phyloP scores from a whole-genome alignment of 257 asterid species.

The Striga asiatica region DNA sequence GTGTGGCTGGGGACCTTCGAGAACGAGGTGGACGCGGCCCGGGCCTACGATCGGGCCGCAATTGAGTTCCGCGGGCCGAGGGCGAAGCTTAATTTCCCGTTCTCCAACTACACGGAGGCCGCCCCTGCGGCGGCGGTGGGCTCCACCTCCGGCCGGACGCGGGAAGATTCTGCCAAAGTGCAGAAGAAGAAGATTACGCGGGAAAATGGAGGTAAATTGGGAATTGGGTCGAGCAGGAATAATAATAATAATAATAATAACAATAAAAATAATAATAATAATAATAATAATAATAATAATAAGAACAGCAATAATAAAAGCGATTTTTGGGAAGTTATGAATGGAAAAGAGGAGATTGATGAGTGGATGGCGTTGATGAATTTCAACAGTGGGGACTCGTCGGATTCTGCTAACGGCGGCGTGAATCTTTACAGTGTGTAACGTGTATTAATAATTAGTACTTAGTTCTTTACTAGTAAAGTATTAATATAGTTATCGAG shows the following conservation, averaged over 20 bases:
- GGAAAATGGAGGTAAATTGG: neutral
- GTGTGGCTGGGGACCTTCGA: too few relatives aligned
- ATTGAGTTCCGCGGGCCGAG: too few relatives aligned
- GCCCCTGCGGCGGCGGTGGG: too few relatives aligned
- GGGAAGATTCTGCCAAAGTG: neutral
- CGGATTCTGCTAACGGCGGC: conserved; percentile 46
- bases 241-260: neutral
- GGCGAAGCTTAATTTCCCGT: too few relatives aligned
- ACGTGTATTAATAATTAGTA: neutral
- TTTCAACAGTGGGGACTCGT: conserved; percentile 36
- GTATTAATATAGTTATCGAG: too few relatives aligned
- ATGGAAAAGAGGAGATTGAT: conserved; percentile 43
- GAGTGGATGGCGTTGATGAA: conserved; percentile 63
- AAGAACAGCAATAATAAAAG: neutral
- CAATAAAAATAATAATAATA: neutral
- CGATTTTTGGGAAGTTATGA: conserved; percentile 29
- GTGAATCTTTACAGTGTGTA: conserved; percentile 23
- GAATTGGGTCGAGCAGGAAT: conserved; percentile 7
- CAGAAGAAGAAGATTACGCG: neutral
- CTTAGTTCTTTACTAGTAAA: too few relatives aligned
- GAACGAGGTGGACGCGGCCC: too few relatives aligned
- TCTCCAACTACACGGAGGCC: too few relatives aligned
- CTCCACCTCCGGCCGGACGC: too few relatives aligned
- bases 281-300: neutral
- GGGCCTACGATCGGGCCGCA: too few relatives aligned